Conservation (phyloP, 257 asterid species). For the Nicotiana tabacum region DNA sequence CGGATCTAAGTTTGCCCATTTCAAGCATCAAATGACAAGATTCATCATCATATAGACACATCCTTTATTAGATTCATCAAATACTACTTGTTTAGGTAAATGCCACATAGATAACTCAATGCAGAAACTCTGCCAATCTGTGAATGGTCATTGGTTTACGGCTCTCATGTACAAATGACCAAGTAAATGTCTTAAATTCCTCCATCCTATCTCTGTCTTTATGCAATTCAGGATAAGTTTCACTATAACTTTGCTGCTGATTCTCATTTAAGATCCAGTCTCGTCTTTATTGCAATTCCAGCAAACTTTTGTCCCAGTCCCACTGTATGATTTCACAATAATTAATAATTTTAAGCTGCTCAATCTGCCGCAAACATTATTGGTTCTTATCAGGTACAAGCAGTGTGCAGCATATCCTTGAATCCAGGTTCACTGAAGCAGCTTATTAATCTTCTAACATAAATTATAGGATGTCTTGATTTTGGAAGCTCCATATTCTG, state of each 20-base stretch:
- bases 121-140: background rate
- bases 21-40: background rate
- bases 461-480: background rate
- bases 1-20: background rate
- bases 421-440: background rate
- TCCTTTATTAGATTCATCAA: conserved; percentile 4
- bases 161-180: background rate
- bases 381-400: background rate
- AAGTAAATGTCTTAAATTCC: conserved; percentile 8
- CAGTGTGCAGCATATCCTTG: background rate
- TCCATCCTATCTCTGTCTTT: background rate
- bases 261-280: background rate
- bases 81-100: background rate
- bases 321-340: background rate
- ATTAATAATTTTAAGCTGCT: background rate
- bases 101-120: background rate
- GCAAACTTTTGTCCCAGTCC: background rate
- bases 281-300: background rate
- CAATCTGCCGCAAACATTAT: background rate
- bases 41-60: conserved; percentile 6
- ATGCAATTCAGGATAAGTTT: background rate
- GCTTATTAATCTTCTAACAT: background rate
- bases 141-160: background rate
- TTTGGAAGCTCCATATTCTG: background rate
- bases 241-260: background rate